Evolutionary conservation across 208 protist genomes (phyloP).

Genomic region (Trypanosoma avium): DNA sequence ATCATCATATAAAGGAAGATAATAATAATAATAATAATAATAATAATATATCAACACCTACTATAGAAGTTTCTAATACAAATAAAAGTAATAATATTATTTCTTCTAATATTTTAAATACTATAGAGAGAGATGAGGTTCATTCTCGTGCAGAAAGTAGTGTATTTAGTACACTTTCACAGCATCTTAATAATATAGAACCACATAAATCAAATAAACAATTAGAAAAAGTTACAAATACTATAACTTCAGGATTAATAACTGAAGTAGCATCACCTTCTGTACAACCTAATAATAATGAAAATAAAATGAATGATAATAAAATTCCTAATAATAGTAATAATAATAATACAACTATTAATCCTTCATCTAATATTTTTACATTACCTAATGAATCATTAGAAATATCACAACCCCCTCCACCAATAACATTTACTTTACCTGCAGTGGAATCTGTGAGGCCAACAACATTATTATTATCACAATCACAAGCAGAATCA

Average conservation of each 20-base stretch:
- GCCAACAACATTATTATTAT: neutral
- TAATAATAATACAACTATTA: neutral
- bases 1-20: no score
- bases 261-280: neutral
- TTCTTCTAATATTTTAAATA: neutral
- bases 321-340: neutral
- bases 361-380: no score
- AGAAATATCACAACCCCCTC: constrained; percentile 7
- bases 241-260: neutral
- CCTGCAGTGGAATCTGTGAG: neutral
- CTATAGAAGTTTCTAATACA: no score
- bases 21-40: no score
- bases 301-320: neutral
- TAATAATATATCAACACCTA: no score
- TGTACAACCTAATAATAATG: neutral
- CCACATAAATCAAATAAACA: neutral
- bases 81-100: neutral
- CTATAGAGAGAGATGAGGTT: neutral
- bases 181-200: constrained; percentile 39
- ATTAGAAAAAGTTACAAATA: neutral
- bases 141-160: constrained; percentile 37
- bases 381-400: neutral
- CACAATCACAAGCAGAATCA: neutral
- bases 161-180: constrained; percentile 82
- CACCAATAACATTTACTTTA: constrained; percentile 5